Base-by-base conservation (phyloP, 2,329 filamentous ascomycete genomes). In the Xylaria hypoxylon region DNA sequence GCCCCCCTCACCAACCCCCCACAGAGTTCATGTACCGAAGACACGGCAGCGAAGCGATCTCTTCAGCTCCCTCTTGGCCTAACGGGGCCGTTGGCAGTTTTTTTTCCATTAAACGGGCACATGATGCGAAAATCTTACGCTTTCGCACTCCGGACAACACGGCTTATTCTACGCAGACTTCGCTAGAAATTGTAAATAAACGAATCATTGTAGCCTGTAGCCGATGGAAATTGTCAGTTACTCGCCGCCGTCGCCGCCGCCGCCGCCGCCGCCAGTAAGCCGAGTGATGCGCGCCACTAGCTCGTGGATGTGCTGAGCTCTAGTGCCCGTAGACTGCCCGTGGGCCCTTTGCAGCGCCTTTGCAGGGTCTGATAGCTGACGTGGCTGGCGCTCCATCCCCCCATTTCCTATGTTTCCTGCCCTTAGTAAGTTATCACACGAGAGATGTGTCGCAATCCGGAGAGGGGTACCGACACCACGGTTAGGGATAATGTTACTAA, bases 51-150 rank as follows among this genome's bases (percentile, higher is more conserved):
- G 60, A 50, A 45, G 55, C 60, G 33, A 60, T 17, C 38, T 48
- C 19, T 66, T 68, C 66, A 68, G 66, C 66, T 59, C 45, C 31
- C 51, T 50, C 66, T 65, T 66, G 50, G 66, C 66, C 35, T 26
- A 35, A 26, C 22, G 24, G 19, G 13, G 19, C 47, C 58, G 52
- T 67, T 52, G 45, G 50, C 38, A 15, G n/a, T 45, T 11, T 35
- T 15, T 48, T 19, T 52, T 35, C 15, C 17, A 2, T 17, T 13
- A 26, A 24, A 59, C 19, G 45, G 33, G n/a, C 59, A 60, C 63
- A 61, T 62, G 62, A 59, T 59, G 53, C 48, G 44, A 60, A 45
- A 45, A 55, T 47, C 59, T 64, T 38, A 58, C 58, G 26, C 47
- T 26, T 64, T 66, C 56, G 67, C 63, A 66, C 38, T 66, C 66